Conservation (phyloP, 495 filamentous ascomycete species). For the Umbilicaria muhlenbergii region DNA sequence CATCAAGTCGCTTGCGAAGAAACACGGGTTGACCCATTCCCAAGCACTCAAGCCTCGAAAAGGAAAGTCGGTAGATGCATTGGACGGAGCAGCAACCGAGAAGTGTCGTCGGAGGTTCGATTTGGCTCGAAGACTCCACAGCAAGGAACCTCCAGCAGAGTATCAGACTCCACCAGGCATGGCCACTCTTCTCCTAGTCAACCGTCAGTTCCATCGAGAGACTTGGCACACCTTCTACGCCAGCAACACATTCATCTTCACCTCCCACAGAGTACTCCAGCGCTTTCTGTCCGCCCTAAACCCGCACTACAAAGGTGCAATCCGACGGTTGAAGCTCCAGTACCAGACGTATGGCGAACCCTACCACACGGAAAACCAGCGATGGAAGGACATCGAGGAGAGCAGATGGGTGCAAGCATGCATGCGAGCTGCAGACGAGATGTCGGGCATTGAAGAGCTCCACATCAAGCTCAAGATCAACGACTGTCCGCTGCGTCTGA, state of each 20-base stretch:
- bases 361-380: not conserved
- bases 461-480: constrained; percentile 6
- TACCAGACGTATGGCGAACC: constrained; percentile 11
- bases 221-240: constrained; percentile 10
- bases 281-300: constrained; percentile 9
- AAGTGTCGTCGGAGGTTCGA: constrained; percentile 8
- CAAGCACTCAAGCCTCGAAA: not conserved
- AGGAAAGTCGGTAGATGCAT: not conserved
- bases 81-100: not conserved
- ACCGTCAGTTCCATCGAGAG: constrained; percentile 6
- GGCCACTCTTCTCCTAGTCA: constrained; percentile 7
- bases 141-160: not conserved
- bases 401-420: constrained; percentile 7
- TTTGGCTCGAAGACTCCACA: not conserved
- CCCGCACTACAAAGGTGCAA: not conserved
- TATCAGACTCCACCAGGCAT: not conserved
- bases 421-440: constrained; percentile 6
- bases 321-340: constrained; percentile 2
- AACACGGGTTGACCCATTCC: constrained; percentile 2
- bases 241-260: constrained; percentile 9
- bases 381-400: constrained; percentile 9
- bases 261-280: constrained; percentile 1
- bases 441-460: constrained; percentile 1
- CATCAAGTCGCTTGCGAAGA: constrained; percentile 8
- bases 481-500: constrained; percentile 1